phyloP scores from a whole-genome alignment of 352 stramenopile genomes.

The Phytophthora syringae region DNA sequence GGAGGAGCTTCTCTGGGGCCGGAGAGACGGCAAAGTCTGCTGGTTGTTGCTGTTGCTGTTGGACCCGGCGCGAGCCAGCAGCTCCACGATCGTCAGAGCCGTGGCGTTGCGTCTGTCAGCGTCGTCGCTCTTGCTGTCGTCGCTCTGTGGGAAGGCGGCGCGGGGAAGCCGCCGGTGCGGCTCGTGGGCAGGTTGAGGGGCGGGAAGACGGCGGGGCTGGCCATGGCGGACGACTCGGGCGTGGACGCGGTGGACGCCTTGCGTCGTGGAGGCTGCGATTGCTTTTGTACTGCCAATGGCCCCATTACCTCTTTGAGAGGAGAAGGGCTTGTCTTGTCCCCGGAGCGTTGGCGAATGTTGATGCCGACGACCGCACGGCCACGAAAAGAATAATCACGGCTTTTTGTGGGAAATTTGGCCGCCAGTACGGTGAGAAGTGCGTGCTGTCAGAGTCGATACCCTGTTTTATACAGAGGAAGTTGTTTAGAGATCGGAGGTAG shows the following conservation, averaged over 20 bases:
- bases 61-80: conserved; percentile 31
- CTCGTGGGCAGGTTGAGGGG: conserved; percentile 34
- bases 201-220: conserved; percentile 31
- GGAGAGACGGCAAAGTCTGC: conserved; percentile 32
- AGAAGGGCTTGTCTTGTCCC: conserved; percentile 6
- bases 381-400: conserved; percentile 45
- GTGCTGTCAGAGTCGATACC: neutral
- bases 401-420: conserved; percentile 15
- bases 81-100: conserved; percentile 49
- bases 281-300: conserved; percentile 34
- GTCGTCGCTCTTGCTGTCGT: conserved; percentile 36
- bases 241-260: conserved; percentile 13
- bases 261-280: conserved; percentile 23
- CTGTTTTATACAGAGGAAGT: neutral
- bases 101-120: conserved; percentile 43
- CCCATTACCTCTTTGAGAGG: conserved; percentile 11
- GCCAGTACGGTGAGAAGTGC: neutral
- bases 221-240: conserved; percentile 17
- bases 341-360: conserved; percentile 43
- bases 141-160: conserved; percentile 28
- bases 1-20: conserved; percentile 16
- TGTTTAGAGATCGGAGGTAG: neutral
- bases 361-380: conserved; percentile 32
- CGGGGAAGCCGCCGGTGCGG: conserved; percentile 24
- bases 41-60: conserved; percentile 15